Evolutionary conservation across 1,284 basidiomycete species (phyloP).

Genomic region (Heliocybe sulcata): DNA sequence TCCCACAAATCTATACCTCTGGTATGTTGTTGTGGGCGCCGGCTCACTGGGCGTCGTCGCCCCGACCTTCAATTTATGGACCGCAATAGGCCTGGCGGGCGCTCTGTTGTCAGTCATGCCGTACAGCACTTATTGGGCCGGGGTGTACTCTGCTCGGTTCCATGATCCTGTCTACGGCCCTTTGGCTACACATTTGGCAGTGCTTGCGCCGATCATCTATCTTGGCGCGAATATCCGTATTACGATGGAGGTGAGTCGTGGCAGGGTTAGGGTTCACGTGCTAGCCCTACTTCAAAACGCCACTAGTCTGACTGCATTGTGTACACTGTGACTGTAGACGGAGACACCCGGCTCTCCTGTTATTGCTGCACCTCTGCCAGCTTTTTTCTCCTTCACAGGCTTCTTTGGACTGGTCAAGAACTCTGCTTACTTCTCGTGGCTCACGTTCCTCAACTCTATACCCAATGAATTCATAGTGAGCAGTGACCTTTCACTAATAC

Average conservation of each 20-base stretch:
- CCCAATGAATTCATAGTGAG: background rate
- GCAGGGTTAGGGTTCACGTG: slow-evolving; percentile 3
- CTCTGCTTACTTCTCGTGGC: background rate
- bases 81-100: slow-evolving; percentile 32
- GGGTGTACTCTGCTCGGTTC: slow-evolving; percentile 46
- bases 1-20: slow-evolving; percentile 39
- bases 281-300: background rate
- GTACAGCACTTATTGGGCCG: slow-evolving; percentile 54
- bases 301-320: background rate
- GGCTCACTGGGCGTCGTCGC: slow-evolving; percentile 27
- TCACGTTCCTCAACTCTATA: background rate
- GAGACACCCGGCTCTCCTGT: background rate
- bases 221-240: slow-evolving; percentile 36
- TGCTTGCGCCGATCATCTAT: slow-evolving; percentile 49
- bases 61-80: slow-evolving; percentile 22
- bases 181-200: slow-evolving; percentile 43
- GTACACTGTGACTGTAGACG: background rate
- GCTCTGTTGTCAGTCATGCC: slow-evolving; percentile 47
- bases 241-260: slow-evolving; percentile 32
- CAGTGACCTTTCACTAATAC: background rate
- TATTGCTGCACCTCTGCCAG: background rate
- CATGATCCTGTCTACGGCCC: slow-evolving; percentile 51
- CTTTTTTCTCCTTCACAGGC: background rate
- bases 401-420: slow-evolving; percentile 2
- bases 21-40: slow-evolving; percentile 33